Conservation (phyloP, 768 basidiomycete genomes). For the Boletus huronensis region DNA sequence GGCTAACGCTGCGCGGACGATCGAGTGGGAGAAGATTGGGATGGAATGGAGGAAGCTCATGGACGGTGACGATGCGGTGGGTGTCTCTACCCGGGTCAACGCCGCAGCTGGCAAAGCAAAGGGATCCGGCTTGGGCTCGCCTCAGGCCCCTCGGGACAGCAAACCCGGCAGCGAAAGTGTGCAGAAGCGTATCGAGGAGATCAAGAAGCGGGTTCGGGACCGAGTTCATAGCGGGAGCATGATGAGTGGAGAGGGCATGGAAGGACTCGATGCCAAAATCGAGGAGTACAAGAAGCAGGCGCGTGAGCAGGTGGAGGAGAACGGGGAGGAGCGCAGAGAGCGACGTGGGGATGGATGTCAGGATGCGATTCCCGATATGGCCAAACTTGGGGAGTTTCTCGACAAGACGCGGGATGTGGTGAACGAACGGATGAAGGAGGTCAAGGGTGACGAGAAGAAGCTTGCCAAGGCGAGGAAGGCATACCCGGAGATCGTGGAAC, state of each 20-base stretch:
- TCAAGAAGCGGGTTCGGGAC: background rate
- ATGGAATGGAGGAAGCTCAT: slow-evolving; percentile 18
- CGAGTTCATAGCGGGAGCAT: background rate
- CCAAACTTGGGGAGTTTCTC: slow-evolving; percentile 13
- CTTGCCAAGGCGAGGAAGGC: slow-evolving; percentile 14
- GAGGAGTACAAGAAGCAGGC: slow-evolving; percentile 6
- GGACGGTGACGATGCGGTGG: background rate
- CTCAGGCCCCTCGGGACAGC: background rate
- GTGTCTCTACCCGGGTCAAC: background rate
- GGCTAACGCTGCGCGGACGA: slow-evolving; percentile 8
- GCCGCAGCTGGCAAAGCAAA: background rate
- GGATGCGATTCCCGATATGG: slow-evolving; percentile 2
- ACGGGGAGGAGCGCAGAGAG: background rate
- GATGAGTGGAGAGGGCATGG: background rate
- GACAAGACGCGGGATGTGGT: slow-evolving; percentile 20
- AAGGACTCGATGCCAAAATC: slow-evolving; percentile 1
- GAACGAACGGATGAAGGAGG: slow-evolving; percentile 12
- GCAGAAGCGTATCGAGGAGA: slow-evolving; percentile 5
- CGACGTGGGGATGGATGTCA: background rate
- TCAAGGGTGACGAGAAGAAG: slow-evolving; percentile 18
- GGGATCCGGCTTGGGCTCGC: background rate
- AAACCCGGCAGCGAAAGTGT: background rate
- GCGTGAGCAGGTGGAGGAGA: background rate
- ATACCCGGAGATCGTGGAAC: slow-evolving; percentile 12
- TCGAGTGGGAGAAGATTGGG: slow-evolving; percentile 22